These are phyloP conservation scores for Cantharellus cinnabarinus DNA, from an alignment of 768 basidiomycete genomes.

Conservation along the genomic window DNA sequence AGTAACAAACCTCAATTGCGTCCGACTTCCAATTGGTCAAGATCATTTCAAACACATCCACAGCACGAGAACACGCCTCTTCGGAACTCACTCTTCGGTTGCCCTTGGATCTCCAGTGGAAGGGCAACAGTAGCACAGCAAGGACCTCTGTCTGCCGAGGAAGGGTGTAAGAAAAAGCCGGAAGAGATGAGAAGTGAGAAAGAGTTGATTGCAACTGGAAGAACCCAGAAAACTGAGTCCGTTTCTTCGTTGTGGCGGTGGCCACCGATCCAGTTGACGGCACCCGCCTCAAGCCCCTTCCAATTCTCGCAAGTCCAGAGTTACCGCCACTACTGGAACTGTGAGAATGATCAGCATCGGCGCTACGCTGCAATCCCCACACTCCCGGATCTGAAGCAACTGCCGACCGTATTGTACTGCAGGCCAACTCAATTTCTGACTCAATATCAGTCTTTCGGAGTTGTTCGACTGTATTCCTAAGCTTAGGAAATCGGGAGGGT, in stretches of 20 bases:
- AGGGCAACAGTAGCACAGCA: conserved; percentile 33
- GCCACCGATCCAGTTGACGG: neutral
- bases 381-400: too few relatives aligned
- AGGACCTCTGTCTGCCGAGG: conserved; percentile 38
- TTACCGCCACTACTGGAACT: neutral
- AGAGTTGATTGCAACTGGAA: conserved; percentile 14
- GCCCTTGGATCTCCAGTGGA: neutral
- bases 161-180: conserved; percentile 2
- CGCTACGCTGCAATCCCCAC: too few relatives aligned
- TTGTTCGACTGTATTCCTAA: conserved; percentile 9
- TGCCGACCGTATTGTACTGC: too few relatives aligned
- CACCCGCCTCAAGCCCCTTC: neutral
- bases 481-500: conserved; percentile 3
- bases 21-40: conserved; percentile 33
- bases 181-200: conserved; percentile 24
- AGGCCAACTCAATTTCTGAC: conserved; percentile 9
- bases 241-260: neutral
- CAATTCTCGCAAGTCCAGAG: neutral
- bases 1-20: conserved; percentile 30
- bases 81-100: conserved; percentile 14
- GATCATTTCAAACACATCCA: conserved; percentile 41
- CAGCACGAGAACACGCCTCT: conserved; percentile 33
- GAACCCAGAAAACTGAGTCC: neutral
- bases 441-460: conserved; percentile 14
- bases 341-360: neutral